Conservation (phyloP, 139 green algal genomes). For the Pleodorina starrii region DNA sequence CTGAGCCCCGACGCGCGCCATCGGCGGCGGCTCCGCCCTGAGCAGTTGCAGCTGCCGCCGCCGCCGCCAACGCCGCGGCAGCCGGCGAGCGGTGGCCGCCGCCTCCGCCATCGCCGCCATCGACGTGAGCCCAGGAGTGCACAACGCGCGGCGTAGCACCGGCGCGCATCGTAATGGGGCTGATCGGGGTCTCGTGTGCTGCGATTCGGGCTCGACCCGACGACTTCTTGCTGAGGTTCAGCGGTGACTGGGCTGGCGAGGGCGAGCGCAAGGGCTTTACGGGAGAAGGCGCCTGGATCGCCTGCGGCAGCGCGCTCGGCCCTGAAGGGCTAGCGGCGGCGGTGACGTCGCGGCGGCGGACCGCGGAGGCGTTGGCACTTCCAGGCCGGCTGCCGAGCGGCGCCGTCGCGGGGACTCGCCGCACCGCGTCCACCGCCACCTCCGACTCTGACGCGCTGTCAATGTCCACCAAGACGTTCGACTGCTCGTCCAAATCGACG, state of each 20-base stretch:
- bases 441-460: background rate
- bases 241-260: background rate
- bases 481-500: slow-evolving; percentile 37
- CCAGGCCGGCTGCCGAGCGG: background rate
- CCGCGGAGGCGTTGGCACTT: too few relatives aligned
- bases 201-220: background rate
- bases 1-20: background rate
- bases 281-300: background rate
- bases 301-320: background rate
- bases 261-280: background rate
- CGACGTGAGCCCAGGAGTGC: background rate
- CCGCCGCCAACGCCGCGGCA: background rate
- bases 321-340: background rate
- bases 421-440: background rate
- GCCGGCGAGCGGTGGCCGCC: background rate
- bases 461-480: background rate
- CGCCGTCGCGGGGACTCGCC: background rate
- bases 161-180: background rate
- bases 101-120: background rate
- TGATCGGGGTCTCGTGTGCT: background rate
- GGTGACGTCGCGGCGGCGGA: too few relatives aligned
- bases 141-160: background rate
- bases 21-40: background rate
- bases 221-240: background rate
- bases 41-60: background rate